Base-by-base conservation (phyloP, 2,329 filamentous ascomycete genomes). In the Aspergillus jensenii region DNA sequence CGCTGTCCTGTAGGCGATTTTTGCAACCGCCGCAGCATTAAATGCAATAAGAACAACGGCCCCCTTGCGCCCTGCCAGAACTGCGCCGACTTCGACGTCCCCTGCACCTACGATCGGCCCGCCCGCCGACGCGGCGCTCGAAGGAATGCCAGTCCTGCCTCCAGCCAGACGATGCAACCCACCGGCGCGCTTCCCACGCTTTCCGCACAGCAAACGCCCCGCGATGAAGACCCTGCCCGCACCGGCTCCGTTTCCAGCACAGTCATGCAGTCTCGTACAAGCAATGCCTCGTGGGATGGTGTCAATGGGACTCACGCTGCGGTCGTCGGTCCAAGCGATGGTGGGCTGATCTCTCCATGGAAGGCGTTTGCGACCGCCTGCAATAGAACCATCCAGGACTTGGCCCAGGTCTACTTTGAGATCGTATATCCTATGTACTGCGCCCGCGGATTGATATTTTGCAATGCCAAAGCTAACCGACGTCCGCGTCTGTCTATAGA, bases 21-120 rank as follows among this genome's bases (percentile, higher is more conserved):
- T 19, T 53, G 51, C 31, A 46, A 53, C 21, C 51, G 51, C 7
- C 31, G 51, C 7, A 53, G 51, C 51, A 53, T 53, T 43, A 53
- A 54, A 15, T 54, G 52, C 35, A 54, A 41, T 21, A 54, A 54
- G 23, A 54, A 47, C 43, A 54, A 47, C n/a, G 52, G 52, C 19
- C 17, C 51, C 15, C 23, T 37, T 19, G 43, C 41, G 14, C 52
- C 52, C 21, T 54, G 52, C 21, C 52, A 54, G 33, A 54, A 54
- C 33, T 54, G 52, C 43, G 25, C 33, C 19, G 52, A 54, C n/a
- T 54, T 54, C 35, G 43, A 35, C 21, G 52, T 54, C 14, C 35
- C 52, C 14, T 54, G 43, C n/a, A 54, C 43, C 19, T 54, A 47
- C 6, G 33, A 54, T 17, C 51, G 51, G 6, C 51, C 51, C 3